Conservation (phyloP, 208 protist species). For the Leptomonas seymouri region DNA sequence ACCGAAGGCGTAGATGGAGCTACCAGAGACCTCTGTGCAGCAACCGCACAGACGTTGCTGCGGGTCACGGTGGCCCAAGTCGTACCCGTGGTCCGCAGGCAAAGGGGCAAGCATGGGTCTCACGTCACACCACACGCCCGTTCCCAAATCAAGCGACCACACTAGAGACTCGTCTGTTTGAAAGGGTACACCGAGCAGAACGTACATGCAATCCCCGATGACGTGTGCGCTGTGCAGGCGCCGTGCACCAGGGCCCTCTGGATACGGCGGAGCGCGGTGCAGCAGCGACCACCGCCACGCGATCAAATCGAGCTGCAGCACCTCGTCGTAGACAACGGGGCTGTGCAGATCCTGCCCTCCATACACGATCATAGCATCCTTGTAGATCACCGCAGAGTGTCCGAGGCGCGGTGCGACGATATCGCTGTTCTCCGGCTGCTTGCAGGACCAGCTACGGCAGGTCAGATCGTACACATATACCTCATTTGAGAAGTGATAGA, state of each 20-base stretch:
- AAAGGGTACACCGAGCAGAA: constrained; percentile 62
- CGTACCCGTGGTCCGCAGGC: not conserved
- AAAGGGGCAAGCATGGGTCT: constrained; percentile 7
- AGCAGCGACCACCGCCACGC: constrained; percentile 73
- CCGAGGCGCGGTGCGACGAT: constrained; percentile 56
- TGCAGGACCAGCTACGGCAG: constrained; percentile 9
- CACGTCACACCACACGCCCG: constrained; percentile 57
- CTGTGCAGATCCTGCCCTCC: constrained; percentile 68
- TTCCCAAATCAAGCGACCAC: constrained; percentile 74
- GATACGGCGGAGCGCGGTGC: constrained; percentile 47
- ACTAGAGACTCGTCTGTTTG: constrained; percentile 23
- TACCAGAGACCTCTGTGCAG: constrained; percentile 51
- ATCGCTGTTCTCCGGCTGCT: constrained; percentile 51
- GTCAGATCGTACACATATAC: constrained; percentile 30
- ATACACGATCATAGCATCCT: constrained; percentile 89
- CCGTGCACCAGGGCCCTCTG: constrained; percentile 73
- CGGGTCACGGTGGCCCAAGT: not conserved
- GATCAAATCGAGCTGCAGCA: constrained; percentile 70
- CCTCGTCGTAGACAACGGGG: constrained; percentile 51
- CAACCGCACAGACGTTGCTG: constrained; percentile 45
- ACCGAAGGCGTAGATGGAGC: constrained; percentile 70
- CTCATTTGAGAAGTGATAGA: constrained; percentile 16
- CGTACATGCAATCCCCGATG: constrained; percentile 74
- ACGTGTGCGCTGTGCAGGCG: constrained; percentile 75
- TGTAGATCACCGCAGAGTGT: constrained; percentile 65